phyloP scores from a whole-genome alignment of 352 stramenopile species.

The Phytophthora crassamura region DNA sequence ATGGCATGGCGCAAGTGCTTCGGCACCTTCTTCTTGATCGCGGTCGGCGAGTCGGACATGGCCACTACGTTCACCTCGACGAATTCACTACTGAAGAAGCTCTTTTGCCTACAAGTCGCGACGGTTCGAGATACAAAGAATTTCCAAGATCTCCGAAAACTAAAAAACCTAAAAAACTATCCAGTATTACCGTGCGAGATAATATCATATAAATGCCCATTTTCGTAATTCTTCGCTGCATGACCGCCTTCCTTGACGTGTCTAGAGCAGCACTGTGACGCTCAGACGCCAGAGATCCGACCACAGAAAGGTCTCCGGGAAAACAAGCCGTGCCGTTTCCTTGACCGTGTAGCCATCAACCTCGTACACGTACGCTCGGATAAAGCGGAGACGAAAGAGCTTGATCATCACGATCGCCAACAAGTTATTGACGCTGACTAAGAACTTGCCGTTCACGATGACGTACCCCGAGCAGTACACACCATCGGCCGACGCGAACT shows the following conservation, averaged over 20 bases:
- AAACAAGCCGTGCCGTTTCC: slow-evolving; percentile 36
- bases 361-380: slow-evolving; percentile 39
- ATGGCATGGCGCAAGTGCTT: slow-evolving; percentile 49
- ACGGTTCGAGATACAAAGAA: slow-evolving; percentile 15
- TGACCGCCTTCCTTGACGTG: not conserved
- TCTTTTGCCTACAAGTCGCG: not conserved
- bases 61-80: slow-evolving; percentile 6
- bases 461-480: slow-evolving; percentile 49
- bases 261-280: slow-evolving; percentile 29
- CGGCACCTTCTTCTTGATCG: slow-evolving; percentile 36
- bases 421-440: slow-evolving; percentile 42
- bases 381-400: slow-evolving; percentile 19
- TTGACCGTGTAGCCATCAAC: slow-evolving; percentile 44
- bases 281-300: slow-evolving; percentile 35
- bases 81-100: slow-evolving; percentile 8
- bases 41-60: slow-evolving; percentile 21
- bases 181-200: too few relatives aligned
- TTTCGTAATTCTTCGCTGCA: not conserved
- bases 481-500: slow-evolving; percentile 44
- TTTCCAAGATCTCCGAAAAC: too few relatives aligned
- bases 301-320: slow-evolving; percentile 39
- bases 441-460: slow-evolving; percentile 43
- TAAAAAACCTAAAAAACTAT: too few relatives aligned
- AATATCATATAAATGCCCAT: too few relatives aligned
- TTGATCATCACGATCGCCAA: slow-evolving; percentile 43